phyloP scores from a whole-genome alignment of 2,329 filamentous ascomycete species.

The Verticillium isaacii region DNA sequence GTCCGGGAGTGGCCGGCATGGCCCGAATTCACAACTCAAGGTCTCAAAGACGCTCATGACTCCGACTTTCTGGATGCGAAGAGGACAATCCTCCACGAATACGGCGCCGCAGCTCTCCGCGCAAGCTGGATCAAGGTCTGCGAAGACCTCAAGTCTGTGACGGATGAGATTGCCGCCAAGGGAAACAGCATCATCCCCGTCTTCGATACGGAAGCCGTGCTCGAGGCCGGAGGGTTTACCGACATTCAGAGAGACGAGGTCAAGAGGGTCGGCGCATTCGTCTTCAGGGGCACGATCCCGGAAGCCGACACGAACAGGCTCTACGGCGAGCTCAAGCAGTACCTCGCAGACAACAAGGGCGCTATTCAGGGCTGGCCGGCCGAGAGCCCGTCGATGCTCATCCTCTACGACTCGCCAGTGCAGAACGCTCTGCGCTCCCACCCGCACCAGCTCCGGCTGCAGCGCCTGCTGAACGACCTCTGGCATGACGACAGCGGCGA shows the following conservation, averaged over 20 bases:
- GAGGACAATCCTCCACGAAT: constrained; percentile 27
- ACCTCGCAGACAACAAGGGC: constrained; percentile 25
- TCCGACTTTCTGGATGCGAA: constrained; percentile 23
- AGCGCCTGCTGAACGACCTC: constrained; percentile 29
- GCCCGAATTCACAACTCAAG: constrained; percentile 14
- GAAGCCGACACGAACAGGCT: constrained; percentile 16
- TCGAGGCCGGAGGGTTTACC: constrained; percentile 13
- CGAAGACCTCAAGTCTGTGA: constrained; percentile 25
- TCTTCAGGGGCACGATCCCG: constrained; percentile 16
- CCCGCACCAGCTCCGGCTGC: constrained; percentile 28
- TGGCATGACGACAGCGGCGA: constrained; percentile 27
- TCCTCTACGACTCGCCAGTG: constrained; percentile 31
- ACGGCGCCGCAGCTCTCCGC: constrained; percentile 26
- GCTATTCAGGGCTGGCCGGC: constrained; percentile 27
- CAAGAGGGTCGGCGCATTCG: constrained; percentile 17
- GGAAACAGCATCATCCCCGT: constrained; percentile 27
- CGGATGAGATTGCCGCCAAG: constrained; percentile 27
- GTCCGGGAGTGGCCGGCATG: constrained; percentile 18
- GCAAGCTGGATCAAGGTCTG: constrained; percentile 34
- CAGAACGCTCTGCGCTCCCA: constrained; percentile 32
- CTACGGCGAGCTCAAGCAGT: constrained; percentile 25
- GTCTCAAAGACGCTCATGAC: constrained; percentile 9
- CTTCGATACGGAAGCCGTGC: constrained; percentile 21
- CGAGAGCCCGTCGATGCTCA: constrained; percentile 31
- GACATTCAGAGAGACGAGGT: constrained; percentile 18